These are phyloP conservation scores for Heimioporus sp. DNA, from an alignment of 768 basidiomycete species.

Conservation along the genomic window DNA sequence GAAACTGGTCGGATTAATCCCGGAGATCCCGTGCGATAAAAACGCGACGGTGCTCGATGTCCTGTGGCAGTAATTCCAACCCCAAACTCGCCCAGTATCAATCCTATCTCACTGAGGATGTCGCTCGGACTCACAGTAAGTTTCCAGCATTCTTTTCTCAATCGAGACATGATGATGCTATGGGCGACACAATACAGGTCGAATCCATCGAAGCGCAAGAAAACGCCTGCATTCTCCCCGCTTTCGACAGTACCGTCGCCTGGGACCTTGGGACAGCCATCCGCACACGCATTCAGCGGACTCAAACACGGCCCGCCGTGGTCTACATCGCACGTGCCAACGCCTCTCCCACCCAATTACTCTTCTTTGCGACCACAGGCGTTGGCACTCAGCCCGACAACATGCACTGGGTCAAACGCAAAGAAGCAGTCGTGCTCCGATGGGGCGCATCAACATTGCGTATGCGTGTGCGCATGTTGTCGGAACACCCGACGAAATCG, in stretches of 20 bases:
- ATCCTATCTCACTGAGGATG: too few species aligned
- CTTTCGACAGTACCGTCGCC: conserved; percentile 32
- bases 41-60: too few species aligned
- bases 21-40: too few species aligned
- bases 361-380: conserved; percentile 29
- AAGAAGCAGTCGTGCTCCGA: conserved; percentile 29
- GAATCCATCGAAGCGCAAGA: conserved; percentile 24
- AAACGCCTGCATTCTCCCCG: conserved; percentile 20
- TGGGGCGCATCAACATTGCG: conserved; percentile 30
- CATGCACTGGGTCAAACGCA: conserved; percentile 34
- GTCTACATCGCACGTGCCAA: conserved; percentile 31
- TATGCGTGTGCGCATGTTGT: conserved; percentile 18
- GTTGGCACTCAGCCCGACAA: conserved; percentile 32
- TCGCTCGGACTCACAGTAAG: too few species aligned
- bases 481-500: not conserved
- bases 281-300: conserved; percentile 17
- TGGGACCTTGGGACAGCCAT: conserved; percentile 32
- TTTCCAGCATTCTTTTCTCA: too few species aligned
- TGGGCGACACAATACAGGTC: conserved; percentile 6
- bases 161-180: too few species aligned
- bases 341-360: conserved; percentile 19
- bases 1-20: too few species aligned
- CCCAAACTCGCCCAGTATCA: too few species aligned
- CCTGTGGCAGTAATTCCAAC: too few species aligned
- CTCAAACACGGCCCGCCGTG: conserved; percentile 20